phyloP scores from a whole-genome alignment of 2,329 filamentous ascomycete species.

The Fusarium luffae region DNA sequence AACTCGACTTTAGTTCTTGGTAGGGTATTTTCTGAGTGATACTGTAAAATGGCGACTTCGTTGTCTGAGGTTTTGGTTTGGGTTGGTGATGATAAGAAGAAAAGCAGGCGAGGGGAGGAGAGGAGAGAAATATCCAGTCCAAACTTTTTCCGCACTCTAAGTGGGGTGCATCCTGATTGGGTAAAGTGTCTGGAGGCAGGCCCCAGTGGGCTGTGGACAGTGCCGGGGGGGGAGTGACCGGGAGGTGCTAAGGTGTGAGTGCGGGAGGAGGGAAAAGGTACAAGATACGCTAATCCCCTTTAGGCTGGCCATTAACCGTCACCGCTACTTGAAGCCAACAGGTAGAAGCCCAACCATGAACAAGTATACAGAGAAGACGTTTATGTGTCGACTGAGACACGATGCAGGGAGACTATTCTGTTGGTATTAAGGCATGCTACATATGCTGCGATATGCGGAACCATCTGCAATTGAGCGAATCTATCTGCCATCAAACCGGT shows the following conservation, averaged over 20 bases:
- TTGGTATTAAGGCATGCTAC: slow-evolving; percentile 3
- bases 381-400: slow-evolving; percentile 38
- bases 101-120: slow-evolving; percentile 43
- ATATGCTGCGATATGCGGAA: slow-evolving; percentile 1
- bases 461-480: background rate
- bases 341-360: slow-evolving; percentile 28
- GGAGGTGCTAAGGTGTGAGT: slow-evolving; percentile 11
- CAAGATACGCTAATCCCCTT: slow-evolving; percentile 29
- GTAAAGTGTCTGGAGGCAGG: slow-evolving; percentile 26
- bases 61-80: slow-evolving; percentile 63
- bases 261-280: slow-evolving; percentile 29
- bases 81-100: slow-evolving; percentile 49
- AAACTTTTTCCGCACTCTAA: slow-evolving; percentile 45
- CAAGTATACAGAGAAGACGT: slow-evolving; percentile 15
- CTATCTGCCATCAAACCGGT: background rate
- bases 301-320: slow-evolving; percentile 37
- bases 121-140: slow-evolving; percentile 45
- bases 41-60: slow-evolving; percentile 66
- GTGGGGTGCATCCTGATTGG: slow-evolving; percentile 44
- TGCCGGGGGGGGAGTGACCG: slow-evolving; percentile 32
- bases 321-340: slow-evolving; percentile 45
- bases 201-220: slow-evolving; percentile 3
- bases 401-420: slow-evolving; percentile 32
- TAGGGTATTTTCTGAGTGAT: slow-evolving; percentile 50
- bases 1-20: slow-evolving; percentile 75